Percentiles rank a stretch among this genome's conserved stretches.
These are phyloP conservation scores for Hypsizygus marmoreus DNA, from an alignment of 768 basidiomycete species.

Conservation along the genomic window DNA sequence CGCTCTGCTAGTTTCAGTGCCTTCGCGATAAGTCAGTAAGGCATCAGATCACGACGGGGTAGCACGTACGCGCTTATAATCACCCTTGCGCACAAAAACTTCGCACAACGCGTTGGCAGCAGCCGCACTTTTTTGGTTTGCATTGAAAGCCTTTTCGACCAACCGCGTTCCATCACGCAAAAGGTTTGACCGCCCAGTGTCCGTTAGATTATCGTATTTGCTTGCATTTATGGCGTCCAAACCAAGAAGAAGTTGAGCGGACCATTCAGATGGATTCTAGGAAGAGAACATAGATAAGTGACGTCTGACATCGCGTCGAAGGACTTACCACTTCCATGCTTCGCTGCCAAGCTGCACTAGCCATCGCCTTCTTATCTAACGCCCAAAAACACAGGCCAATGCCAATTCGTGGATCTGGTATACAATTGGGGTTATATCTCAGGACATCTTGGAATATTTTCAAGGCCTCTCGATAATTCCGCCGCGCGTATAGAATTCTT, in stretches of 20 bases:
- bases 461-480: slow-evolving; percentile 78
- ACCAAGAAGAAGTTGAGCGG: slow-evolving; percentile 81
- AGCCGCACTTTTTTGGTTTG: slow-evolving; percentile 74
- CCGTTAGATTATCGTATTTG: slow-evolving; percentile 64
- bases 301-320: neutral
- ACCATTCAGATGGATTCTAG: slow-evolving; percentile 79
- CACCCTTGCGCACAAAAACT: slow-evolving; percentile 72
- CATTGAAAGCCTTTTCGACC: slow-evolving; percentile 79
- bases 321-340: slow-evolving; percentile 78
- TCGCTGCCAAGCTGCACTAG: slow-evolving; percentile 88
- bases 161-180: slow-evolving; percentile 69
- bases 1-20: slow-evolving; percentile 93
- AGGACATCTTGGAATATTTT: slow-evolving; percentile 87
- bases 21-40: slow-evolving; percentile 34
- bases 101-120: slow-evolving; percentile 85
- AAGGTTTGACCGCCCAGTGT: slow-evolving; percentile 61
- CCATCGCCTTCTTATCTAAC: slow-evolving; percentile 79
- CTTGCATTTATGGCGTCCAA: slow-evolving; percentile 86
- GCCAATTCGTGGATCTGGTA: slow-evolving; percentile 93
- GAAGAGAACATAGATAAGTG: neutral
- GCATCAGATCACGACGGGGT: neutral
- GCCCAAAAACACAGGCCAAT: slow-evolving; percentile 95
- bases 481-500: slow-evolving; percentile 79
- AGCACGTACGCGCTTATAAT: slow-evolving; percentile 55
- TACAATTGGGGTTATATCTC: slow-evolving; percentile 71